Conservation (phyloP, 768 basidiomycete genomes). For the Auricularia auricula-judae region DNA sequence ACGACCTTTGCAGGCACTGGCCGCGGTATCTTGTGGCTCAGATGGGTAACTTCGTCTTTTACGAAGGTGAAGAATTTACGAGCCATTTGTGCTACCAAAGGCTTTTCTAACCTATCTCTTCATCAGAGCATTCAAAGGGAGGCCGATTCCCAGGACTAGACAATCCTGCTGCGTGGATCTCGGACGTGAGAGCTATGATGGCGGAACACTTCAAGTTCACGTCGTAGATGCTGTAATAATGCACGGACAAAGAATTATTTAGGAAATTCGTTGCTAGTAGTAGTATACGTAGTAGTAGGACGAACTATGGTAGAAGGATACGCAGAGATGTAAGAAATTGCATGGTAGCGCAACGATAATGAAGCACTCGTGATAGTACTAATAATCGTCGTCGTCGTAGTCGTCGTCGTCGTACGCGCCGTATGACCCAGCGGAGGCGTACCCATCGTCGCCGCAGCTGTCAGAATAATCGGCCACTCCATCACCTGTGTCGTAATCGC, state of each 20-base stretch:
- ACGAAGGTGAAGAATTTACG: not conserved
- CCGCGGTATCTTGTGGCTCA: not conserved
- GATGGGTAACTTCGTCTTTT: not conserved
- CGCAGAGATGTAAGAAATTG: no score
- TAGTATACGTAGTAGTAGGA: no score
- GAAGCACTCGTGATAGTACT: not conserved
- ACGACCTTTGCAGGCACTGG: not conserved
- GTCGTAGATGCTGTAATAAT: not conserved
- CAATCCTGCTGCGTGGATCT: not conserved
- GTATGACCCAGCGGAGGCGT: no score
- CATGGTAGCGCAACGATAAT: no score
- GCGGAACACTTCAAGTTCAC: not conserved
- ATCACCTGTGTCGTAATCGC: not conserved
- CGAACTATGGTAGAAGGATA: no score
- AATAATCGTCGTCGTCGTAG: not conserved
- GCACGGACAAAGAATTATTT: no score
- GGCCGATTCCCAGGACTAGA: constrained; percentile 4
- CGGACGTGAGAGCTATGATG: not conserved
- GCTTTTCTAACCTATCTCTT: not conserved
- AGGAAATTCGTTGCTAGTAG: no score
- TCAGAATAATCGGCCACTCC: not conserved
- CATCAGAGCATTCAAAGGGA: constrained; percentile 1
- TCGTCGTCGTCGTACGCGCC: not conserved
- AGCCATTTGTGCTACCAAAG: not conserved
- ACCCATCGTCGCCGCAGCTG: not conserved